Conservation (phyloP, 1,284 basidiomycete genomes). For the Cryptococcus deneoformans region DNA sequence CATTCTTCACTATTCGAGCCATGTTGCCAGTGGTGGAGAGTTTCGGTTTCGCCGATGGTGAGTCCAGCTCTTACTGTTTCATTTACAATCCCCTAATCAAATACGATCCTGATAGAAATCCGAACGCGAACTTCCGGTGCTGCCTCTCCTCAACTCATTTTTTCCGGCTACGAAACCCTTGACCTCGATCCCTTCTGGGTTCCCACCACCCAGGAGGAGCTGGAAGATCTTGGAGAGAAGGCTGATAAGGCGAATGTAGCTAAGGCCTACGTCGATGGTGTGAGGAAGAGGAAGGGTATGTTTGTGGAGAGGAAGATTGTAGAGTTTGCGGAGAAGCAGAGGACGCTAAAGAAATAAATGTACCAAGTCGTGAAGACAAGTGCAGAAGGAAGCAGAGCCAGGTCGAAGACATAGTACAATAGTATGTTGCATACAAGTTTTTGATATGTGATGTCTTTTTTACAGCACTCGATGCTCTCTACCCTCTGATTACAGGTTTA, state of each 20-base stretch:
- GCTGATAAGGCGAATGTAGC: slow-evolving; percentile 93
- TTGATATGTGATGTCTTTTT: too few species aligned
- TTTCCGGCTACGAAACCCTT: slow-evolving; percentile 86
- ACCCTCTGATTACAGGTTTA: neutral
- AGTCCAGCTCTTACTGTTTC: slow-evolving; percentile 17
- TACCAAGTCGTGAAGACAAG: neutral
- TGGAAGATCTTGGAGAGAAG: slow-evolving; percentile 96
- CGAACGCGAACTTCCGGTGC: slow-evolving; percentile 94
- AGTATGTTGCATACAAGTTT: neutral
- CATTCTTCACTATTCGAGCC: slow-evolving; percentile 89
- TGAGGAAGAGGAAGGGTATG: slow-evolving; percentile 90
- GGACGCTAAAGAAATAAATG: slow-evolving; percentile 71
- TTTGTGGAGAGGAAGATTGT: slow-evolving; percentile 92
- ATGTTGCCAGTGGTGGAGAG: slow-evolving; percentile 94
- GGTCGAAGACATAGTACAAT: too few species aligned
- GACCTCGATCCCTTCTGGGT: slow-evolving; percentile 99
- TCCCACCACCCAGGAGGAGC: slow-evolving; percentile 93
- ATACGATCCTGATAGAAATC: slow-evolving; percentile 64
- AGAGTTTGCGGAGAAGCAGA: slow-evolving; percentile 91
- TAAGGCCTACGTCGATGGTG: slow-evolving; percentile 88
- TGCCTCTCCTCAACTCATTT: slow-evolving; percentile 94
- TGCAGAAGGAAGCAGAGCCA: neutral
- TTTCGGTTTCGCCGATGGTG: slow-evolving; percentile 97
- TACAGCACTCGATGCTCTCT: too few species aligned
- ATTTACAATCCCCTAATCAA: neutral